A percentile compares a stretch with the other conserved stretches of the same genome.
These are phyloP conservation scores for Wickerhamomyces sp. DNA, from an alignment of 1,139 yeast genomes.

Conservation along the genomic window DNA sequence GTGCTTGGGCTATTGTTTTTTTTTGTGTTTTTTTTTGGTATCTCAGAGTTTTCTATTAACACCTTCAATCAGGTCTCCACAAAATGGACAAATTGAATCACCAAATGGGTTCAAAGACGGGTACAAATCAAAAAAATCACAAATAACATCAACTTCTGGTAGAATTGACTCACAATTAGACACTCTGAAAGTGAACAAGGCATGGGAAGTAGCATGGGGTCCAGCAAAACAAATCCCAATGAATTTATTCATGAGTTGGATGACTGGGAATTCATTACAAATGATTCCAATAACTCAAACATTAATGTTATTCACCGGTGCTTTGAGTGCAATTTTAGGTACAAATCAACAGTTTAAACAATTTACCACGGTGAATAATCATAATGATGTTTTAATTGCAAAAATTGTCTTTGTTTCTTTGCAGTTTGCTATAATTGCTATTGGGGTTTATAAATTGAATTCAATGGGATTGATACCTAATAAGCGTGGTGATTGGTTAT, in stretches of 20 bases:
- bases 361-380: constrained; percentile 32
- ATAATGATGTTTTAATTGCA: constrained; percentile 40
- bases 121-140: not conserved
- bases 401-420: constrained; percentile 49
- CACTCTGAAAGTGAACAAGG: constrained; percentile 34
- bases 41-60: not conserved
- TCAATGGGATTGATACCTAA: constrained; percentile 91
- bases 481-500: constrained; percentile 84
- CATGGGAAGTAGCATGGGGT: constrained; percentile 81
- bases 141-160: not conserved
- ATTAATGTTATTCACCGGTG: constrained; percentile 72
- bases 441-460: constrained; percentile 83
- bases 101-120: constrained; percentile 2
- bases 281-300: constrained; percentile 91
- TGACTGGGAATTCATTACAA: constrained; percentile 90
- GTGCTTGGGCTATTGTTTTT: not conserved
- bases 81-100: not conserved
- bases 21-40: too few relatives aligned
- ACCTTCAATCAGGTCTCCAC: constrained; percentile 1
- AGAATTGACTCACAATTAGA: not conserved
- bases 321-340: constrained; percentile 64
- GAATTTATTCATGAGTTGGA: constrained; percentile 86
- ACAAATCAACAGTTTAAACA: constrained; percentile 44
- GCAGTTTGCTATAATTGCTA: constrained; percentile 59
- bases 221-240: constrained; percentile 87